Conservation (phyloP, 768 basidiomycete species). For the Pulveroboletus sp. region DNA sequence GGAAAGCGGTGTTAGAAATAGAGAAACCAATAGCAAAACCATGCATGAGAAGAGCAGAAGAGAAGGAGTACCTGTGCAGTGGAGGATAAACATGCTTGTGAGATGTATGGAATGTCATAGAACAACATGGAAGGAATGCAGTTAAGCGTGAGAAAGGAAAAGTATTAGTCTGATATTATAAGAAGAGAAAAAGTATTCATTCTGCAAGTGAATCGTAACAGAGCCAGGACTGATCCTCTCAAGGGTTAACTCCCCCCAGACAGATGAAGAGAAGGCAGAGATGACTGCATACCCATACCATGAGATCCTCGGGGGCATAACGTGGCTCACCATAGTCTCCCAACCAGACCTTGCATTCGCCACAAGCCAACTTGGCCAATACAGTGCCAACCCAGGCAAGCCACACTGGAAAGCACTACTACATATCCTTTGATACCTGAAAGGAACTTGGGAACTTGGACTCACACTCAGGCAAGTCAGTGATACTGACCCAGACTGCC, state of each 20-base stretch:
- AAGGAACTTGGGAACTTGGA: not conserved
- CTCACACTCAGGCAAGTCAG: not conserved
- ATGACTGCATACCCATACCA: not conserved
- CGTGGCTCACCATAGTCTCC: not conserved
- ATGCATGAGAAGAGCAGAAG: too few relatives aligned
- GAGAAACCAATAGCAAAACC: too few relatives aligned
- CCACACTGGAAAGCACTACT: slow-evolving; percentile 13
- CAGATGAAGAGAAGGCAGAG: not conserved
- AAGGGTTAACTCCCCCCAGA: not conserved
- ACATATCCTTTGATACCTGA: slow-evolving; percentile 11
- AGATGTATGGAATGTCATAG: too few relatives aligned
- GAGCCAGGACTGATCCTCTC: not conserved
- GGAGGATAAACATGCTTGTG: too few relatives aligned
- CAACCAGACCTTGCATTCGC: not conserved
- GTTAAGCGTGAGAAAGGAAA: too few relatives aligned
- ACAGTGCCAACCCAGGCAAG: not conserved
- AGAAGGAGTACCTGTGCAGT: too few relatives aligned
- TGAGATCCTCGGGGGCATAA: not conserved
- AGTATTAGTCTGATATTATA: too few relatives aligned
- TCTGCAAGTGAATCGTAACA: too few relatives aligned
- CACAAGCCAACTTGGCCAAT: not conserved
- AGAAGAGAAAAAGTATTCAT: too few relatives aligned
- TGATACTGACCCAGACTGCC: slow-evolving; percentile 29
- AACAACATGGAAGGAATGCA: too few relatives aligned
- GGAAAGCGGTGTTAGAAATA: too few relatives aligned